phyloP scores from a whole-genome alignment of 164 flowering plant species.

The Vitis amurensis region DNA sequence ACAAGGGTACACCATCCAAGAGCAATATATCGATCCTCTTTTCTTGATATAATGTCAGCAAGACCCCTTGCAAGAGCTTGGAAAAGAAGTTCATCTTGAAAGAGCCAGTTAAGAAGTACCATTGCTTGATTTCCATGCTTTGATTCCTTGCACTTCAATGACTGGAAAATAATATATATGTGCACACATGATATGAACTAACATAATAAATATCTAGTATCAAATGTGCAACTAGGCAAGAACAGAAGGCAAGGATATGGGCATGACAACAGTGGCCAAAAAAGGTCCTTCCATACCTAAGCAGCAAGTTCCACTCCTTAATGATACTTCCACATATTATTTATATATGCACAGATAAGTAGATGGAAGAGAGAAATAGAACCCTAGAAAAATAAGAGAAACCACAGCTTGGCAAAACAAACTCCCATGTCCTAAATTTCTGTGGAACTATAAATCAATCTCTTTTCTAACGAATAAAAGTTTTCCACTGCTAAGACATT shows the following conservation, averaged over 20 bases:
- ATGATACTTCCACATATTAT: too few species aligned
- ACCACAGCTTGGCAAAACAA: too few species aligned
- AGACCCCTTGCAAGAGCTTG: slow-evolving; percentile 42
- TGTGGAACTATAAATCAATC: too few species aligned
- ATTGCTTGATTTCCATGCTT: slow-evolving; percentile 53
- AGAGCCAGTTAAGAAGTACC: slow-evolving; percentile 68
- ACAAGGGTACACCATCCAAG: slow-evolving; percentile 83
- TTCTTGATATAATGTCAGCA: slow-evolving; percentile 47
- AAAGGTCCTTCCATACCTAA: too few species aligned
- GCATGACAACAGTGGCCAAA: too few species aligned
- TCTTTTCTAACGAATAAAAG: too few species aligned
- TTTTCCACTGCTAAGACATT: too few species aligned
- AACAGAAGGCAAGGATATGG: not conserved
- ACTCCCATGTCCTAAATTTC: too few species aligned
- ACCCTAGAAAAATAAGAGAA: too few species aligned
- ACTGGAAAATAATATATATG: slow-evolving; percentile 27
- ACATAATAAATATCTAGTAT: not conserved
- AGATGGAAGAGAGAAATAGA: too few species aligned
- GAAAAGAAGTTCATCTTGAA: slow-evolving; percentile 65
- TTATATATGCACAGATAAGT: too few species aligned
- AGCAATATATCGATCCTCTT: slow-evolving; percentile 60
- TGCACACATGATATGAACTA: not conserved
- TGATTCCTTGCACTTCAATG: slow-evolving; percentile 47
- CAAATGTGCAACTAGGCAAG: not conserved
- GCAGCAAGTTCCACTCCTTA: too few species aligned